These are phyloP conservation scores for Populus euphratica DNA, from an alignment of 345 rosid species.

Conservation along the genomic window DNA sequence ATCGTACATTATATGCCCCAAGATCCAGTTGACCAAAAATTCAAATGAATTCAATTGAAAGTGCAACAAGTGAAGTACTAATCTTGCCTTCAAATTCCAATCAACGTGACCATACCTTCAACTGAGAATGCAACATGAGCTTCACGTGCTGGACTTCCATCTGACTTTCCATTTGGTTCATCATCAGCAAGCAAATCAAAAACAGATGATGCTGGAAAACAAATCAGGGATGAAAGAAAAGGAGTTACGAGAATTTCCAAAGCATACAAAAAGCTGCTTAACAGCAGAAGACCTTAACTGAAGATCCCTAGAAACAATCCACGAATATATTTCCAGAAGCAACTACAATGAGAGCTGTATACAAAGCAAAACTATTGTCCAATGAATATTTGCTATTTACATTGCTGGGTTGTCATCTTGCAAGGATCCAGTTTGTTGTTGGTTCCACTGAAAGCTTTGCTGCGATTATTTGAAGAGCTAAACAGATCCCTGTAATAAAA, in stretches of 20 bases:
- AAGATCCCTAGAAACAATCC: background rate
- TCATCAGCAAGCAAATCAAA: slow-evolving; percentile 76
- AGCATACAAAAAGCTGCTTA: background rate
- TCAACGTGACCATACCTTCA: slow-evolving; percentile 47
- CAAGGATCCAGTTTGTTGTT: slow-evolving; percentile 21
- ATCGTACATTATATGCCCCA: background rate
- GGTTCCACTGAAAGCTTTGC: slow-evolving; percentile 21
- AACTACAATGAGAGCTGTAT: slow-evolving; percentile 9
- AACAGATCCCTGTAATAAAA: slow-evolving; percentile 28
- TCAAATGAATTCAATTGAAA: background rate
- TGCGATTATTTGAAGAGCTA: slow-evolving; percentile 23
- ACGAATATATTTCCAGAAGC: slow-evolving; percentile 6
- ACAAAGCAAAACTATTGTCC: slow-evolving; percentile 11
- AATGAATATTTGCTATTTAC: slow-evolving; percentile 33
- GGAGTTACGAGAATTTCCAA: background rate
- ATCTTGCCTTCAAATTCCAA: background rate
- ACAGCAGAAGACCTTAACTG: background rate
- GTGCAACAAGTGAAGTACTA: background rate
- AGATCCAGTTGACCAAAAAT: background rate
- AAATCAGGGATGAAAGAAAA: slow-evolving; percentile 2
- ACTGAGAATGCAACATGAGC: slow-evolving; percentile 81
- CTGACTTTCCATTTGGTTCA: slow-evolving; percentile 34
- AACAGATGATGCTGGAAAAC: slow-evolving; percentile 53
- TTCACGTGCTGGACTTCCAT: slow-evolving; percentile 44
- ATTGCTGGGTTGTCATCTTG: slow-evolving; percentile 35